A percentile compares a stretch with the other conserved stretches of the same genome.
These are phyloP conservation scores for Orbilia javanica DNA, from an alignment of 2,329 filamentous ascomycete genomes.

Conservation along the genomic window DNA sequence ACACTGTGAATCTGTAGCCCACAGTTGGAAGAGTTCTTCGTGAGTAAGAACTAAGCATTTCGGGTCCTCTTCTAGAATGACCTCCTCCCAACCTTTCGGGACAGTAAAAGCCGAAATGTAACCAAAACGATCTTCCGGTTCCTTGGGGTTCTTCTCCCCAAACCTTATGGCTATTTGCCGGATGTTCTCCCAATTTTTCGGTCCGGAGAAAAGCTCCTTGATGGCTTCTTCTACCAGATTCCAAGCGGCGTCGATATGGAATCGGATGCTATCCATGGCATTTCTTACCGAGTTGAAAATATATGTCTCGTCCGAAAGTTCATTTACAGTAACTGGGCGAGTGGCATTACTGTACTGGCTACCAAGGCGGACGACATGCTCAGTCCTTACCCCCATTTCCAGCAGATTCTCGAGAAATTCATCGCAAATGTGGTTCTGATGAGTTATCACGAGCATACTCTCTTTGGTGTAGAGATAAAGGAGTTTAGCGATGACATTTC, in stretches of 20 bases:
- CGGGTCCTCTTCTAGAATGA: slow-evolving; percentile 63
- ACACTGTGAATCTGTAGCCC: slow-evolving; percentile 68
- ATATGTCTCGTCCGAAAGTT: slow-evolving; percentile 29
- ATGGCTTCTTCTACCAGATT: slow-evolving; percentile 26
- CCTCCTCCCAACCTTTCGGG: not conserved
- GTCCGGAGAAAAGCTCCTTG: slow-evolving; percentile 65
- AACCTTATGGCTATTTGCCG: slow-evolving; percentile 72
- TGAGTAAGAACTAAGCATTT: slow-evolving; percentile 68
- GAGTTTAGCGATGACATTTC: slow-evolving; percentile 73
- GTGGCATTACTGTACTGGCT: slow-evolving; percentile 70
- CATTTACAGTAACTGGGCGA: slow-evolving; percentile 62
- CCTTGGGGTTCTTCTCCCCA: slow-evolving; percentile 66
- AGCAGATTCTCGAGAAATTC: slow-evolving; percentile 76
- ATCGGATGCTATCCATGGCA: not conserved
- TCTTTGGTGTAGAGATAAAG: slow-evolving; percentile 69
- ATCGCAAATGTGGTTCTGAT: slow-evolving; percentile 77
- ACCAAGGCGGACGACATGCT: slow-evolving; percentile 74
- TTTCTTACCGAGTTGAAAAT: slow-evolving; percentile 26
- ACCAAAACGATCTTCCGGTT: slow-evolving; percentile 35
- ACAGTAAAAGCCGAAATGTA: slow-evolving; percentile 45
- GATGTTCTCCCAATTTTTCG: slow-evolving; percentile 70
- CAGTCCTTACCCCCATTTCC: slow-evolving; percentile 70
- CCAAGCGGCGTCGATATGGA: slow-evolving; percentile 20
- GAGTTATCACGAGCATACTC: slow-evolving; percentile 75
- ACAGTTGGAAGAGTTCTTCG: slow-evolving; percentile 67